Evolutionary conservation across 257 asterid species (phyloP).

Genomic region (Salvia miltiorrhiza): DNA sequence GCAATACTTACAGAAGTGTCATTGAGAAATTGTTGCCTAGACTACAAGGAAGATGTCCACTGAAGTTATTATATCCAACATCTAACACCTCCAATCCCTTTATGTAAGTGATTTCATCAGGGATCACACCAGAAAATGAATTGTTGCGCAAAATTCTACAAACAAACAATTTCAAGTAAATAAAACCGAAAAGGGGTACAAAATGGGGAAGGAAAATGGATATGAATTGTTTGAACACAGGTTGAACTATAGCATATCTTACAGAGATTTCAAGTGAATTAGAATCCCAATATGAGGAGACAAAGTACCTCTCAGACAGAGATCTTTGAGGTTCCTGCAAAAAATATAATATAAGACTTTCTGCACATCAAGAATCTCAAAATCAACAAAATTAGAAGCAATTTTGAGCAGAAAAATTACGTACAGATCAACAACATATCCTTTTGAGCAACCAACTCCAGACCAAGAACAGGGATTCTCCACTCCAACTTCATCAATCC

Average conservation of each 20-base stretch:
- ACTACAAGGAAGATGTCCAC: conserved; percentile 59
- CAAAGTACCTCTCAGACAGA: conserved; percentile 68
- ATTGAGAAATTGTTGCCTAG: conserved; percentile 54
- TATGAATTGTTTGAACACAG: not conserved
- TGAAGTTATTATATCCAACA: conserved; percentile 74
- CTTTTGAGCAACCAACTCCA: conserved; percentile 72
- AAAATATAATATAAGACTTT: conserved; percentile 6
- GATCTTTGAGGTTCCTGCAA: conserved; percentile 79
- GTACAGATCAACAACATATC: conserved; percentile 66
- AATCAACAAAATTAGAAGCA: not conserved
- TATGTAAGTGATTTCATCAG: conserved; percentile 53
- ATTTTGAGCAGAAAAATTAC: conserved; percentile 21
- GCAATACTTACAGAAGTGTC: conserved; percentile 48
- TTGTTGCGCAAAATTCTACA: conserved; percentile 77
- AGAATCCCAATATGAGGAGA: conserved; percentile 65
- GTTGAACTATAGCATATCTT: conserved; percentile 19
- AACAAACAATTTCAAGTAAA: conserved; percentile 8
- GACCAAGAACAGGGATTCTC: conserved; percentile 79
- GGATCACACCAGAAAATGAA: conserved; percentile 74
- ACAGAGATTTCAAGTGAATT: conserved; percentile 69
- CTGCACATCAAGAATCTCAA: not conserved
- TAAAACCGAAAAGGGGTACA: not conserved
- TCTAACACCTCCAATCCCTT: conserved; percentile 71
- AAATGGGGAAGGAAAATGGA: not conserved
- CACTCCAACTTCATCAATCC: conserved; percentile 70